These are phyloP conservation scores for Blastobotrys peoriensis DNA, from an alignment of 805 yeast species.

Conservation along the genomic window DNA sequence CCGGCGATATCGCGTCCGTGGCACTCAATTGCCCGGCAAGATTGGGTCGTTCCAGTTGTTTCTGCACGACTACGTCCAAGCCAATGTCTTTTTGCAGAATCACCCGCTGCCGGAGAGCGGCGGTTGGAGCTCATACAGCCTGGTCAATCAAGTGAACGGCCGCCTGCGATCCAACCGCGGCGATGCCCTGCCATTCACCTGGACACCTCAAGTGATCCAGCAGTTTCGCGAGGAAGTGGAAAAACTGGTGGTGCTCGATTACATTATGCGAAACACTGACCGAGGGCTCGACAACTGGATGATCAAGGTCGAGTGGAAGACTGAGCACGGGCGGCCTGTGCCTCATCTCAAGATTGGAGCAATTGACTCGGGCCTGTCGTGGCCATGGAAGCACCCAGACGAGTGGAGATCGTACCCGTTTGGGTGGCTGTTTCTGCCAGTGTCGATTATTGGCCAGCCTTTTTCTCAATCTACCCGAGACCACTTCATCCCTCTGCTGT, in stretches of 20 bases:
- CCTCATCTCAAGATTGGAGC: slow-evolving; percentile 57
- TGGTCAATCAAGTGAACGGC: neutral
- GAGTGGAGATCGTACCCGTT: slow-evolving; percentile 76
- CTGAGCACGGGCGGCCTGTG: slow-evolving; percentile 17
- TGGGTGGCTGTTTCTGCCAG: slow-evolving; percentile 70
- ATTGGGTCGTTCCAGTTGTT: slow-evolving; percentile 66
- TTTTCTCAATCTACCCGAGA: slow-evolving; percentile 49
- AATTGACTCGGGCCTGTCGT: slow-evolving; percentile 67
- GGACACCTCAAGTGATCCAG: slow-evolving; percentile 45
- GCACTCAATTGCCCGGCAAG: slow-evolving; percentile 38
- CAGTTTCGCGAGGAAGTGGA: slow-evolving; percentile 60
- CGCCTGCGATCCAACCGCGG: neutral
- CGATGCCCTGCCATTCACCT: slow-evolving; percentile 34
- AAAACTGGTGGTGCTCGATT: slow-evolving; percentile 63
- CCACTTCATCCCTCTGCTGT: slow-evolving; percentile 52
- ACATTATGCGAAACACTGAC: slow-evolving; percentile 69
- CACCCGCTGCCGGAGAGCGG: slow-evolving; percentile 50
- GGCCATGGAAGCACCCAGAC: slow-evolving; percentile 80
- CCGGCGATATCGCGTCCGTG: slow-evolving; percentile 20
- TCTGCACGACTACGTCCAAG: slow-evolving; percentile 51
- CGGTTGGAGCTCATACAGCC: slow-evolving; percentile 6
- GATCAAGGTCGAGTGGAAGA: slow-evolving; percentile 49
- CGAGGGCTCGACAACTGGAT: slow-evolving; percentile 75
- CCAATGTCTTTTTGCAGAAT: slow-evolving; percentile 49
- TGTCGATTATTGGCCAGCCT: slow-evolving; percentile 59